These are phyloP conservation scores for Brassica hybrid DNA, from an alignment of 441 rosid genomes.

Conservation along the genomic window DNA sequence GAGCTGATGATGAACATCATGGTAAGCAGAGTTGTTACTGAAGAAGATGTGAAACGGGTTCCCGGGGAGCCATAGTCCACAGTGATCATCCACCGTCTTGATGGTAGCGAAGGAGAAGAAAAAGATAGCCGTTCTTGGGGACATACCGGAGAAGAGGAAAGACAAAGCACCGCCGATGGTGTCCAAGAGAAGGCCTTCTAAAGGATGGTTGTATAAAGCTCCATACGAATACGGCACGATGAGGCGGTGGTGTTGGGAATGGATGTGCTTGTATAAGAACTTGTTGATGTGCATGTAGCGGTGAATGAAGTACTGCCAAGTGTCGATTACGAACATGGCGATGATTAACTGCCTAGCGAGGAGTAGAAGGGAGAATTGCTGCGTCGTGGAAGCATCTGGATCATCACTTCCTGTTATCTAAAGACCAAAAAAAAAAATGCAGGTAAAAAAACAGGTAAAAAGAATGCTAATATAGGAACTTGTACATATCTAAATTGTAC, in stretches of 20 bases:
- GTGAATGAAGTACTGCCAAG: slow-evolving; percentile 95
- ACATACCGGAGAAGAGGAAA: slow-evolving; percentile 92
- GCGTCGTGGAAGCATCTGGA: slow-evolving; percentile 46
- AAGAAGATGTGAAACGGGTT: slow-evolving; percentile 87
- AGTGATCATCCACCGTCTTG: slow-evolving; percentile 93
- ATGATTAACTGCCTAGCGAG: slow-evolving; percentile 67
- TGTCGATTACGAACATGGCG: slow-evolving; percentile 86
- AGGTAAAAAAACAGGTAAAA: background rate
- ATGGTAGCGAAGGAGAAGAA: slow-evolving; percentile 94
- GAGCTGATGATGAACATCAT: slow-evolving; percentile 94
- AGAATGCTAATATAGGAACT: background rate
- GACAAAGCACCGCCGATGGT: slow-evolving; percentile 94
- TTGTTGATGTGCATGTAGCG: slow-evolving; percentile 92
- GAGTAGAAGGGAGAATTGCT: slow-evolving; percentile 57
- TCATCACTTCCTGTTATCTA: slow-evolving; percentile 71
- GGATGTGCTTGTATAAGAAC: slow-evolving; percentile 83
- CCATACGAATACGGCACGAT: slow-evolving; percentile 91
- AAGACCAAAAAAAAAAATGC: background rate
- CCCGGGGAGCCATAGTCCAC: slow-evolving; percentile 95
- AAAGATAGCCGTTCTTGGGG: slow-evolving; percentile 82
- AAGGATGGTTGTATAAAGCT: slow-evolving; percentile 86
- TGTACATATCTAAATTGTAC: too few species aligned
- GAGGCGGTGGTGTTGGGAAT: slow-evolving; percentile 90
- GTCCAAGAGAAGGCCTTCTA: slow-evolving; percentile 90
- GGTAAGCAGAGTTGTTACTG: slow-evolving; percentile 92